Percentiles rank a stretch among this genome's conserved stretches.
phyloP scores from a whole-genome alignment of 2,329 filamentous ascomycete species.

The Xylariaceae sp. region DNA sequence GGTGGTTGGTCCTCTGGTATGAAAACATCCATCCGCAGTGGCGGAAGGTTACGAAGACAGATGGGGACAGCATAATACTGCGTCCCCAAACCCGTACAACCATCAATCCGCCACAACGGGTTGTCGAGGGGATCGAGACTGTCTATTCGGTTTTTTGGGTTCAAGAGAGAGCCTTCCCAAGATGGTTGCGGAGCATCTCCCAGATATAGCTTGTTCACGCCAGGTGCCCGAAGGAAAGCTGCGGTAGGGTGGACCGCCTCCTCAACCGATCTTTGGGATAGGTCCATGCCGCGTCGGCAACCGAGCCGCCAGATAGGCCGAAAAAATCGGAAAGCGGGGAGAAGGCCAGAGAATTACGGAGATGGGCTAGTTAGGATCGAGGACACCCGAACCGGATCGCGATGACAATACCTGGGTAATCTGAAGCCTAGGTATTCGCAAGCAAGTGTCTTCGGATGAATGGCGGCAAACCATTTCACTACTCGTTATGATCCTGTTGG shows the following conservation, averaged over 20 bases:
- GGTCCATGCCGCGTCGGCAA: constrained; percentile 43
- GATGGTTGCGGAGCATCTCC: constrained; percentile 11
- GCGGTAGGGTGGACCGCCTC: constrained; percentile 57
- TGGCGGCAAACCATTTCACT: neutral
- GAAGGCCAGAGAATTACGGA: constrained; percentile 3
- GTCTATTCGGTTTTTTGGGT: constrained; percentile 59
- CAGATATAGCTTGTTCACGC: constrained; percentile 9
- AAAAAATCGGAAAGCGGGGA: constrained; percentile 14
- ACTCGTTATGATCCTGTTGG: neutral
- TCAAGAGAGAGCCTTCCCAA: constrained; percentile 51
- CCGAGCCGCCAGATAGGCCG: constrained; percentile 15
- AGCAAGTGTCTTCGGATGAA: constrained; percentile 1
- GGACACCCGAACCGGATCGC: constrained; percentile 5
- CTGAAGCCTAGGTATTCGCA: neutral
- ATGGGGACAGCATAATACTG: constrained; percentile 55
- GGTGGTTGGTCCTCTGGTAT: constrained; percentile 47
- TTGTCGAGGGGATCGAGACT: constrained; percentile 44
- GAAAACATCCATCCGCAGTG: constrained; percentile 56
- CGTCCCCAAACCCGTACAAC: constrained; percentile 53
- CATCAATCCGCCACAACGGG: constrained; percentile 56
- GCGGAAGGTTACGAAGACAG: constrained; percentile 44
- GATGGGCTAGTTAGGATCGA: constrained; percentile 4
- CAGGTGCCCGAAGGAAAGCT: constrained; percentile 37
- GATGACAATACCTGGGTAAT: neutral
- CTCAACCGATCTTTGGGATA: constrained; percentile 49